Evolutionary conservation across 2,329 filamentous ascomycete species (phyloP).

Genomic region (Colletotrichum spaethianum): DNA sequence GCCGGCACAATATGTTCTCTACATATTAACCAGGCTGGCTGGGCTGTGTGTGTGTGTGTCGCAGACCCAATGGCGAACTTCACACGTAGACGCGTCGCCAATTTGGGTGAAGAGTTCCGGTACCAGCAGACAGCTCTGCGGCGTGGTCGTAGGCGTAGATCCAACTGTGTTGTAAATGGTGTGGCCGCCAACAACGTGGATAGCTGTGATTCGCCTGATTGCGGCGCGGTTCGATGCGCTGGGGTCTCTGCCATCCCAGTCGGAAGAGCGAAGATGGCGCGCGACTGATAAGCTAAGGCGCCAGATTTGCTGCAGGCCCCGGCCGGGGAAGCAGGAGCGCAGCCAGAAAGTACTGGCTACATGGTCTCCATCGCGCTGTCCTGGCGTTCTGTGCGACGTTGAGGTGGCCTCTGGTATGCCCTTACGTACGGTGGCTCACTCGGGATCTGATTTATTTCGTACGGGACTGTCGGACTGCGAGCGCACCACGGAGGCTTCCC

Average conservation of each 20-base stretch:
- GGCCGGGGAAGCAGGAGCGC: slow-evolving; percentile 21
- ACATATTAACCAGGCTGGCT: neutral
- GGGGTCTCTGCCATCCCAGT: slow-evolving; percentile 26
- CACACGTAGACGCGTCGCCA: slow-evolving; percentile 24
- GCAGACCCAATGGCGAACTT: neutral
- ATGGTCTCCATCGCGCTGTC: neutral
- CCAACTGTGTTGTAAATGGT: slow-evolving; percentile 32
- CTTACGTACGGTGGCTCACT: neutral
- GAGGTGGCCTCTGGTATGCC: neutral
- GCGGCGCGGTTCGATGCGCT: slow-evolving; percentile 29
- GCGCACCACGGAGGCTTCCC: too few species aligned
- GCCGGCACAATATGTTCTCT: neutral
- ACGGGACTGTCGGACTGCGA: neutral
- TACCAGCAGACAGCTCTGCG: slow-evolving; percentile 8
- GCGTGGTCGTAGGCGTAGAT: slow-evolving; percentile 24
- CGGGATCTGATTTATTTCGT: neutral
- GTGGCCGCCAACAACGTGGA: slow-evolving; percentile 42
- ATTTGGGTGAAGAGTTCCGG: slow-evolving; percentile 11
- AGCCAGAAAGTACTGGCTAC: slow-evolving; percentile 22
- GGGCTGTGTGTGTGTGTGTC: slow-evolving; percentile 7
- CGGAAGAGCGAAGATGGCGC: slow-evolving; percentile 34
- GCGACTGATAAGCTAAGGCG: slow-evolving; percentile 41
- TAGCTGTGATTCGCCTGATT: slow-evolving; percentile 42
- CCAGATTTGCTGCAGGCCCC: slow-evolving; percentile 38
- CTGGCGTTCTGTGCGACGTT: neutral